Base-by-base conservation (phyloP, 2,329 filamentous ascomycete species). In the Lasiodiplodia sp. region DNA sequence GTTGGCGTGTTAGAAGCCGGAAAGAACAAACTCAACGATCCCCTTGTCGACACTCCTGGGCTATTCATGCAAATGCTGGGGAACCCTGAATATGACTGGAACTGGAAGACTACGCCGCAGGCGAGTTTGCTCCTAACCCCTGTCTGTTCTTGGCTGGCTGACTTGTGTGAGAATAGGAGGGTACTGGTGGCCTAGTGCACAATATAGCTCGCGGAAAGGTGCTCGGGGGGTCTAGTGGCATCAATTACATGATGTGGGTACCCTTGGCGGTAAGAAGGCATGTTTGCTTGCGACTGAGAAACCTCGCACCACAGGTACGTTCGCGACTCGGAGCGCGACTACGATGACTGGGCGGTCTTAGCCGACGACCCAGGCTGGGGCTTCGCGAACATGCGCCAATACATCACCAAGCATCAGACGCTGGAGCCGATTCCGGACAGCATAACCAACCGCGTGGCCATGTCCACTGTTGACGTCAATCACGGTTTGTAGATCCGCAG, bases 371-470 rank as follows among this genome's bases (percentile, higher is more conserved):
- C 40, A 18, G 44, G 71, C 78, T 88, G 85, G 79, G 80, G 79
- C 68, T 85, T 83, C 67, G 75, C 83, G 5, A 79, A 79, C 12
- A 78, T 86, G 31, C 76, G 83, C 21, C 82, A 82, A 1, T 87
- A 83, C 74, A 75, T 79, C 72, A 73, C 75, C 57, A 79, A 79
- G 73, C 79, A 80, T 65, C 78, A 80, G 68, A 79, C 75, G 7
- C 72, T 80, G 11, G 77, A 80, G 65, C 74, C 73, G 1, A 75
- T 78, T 52, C 72, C 73, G 12, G 74, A 76, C 16, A 67, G 68
- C 52, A 73, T 79, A 16, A 73, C 72, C 0, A 74, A 79, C 57
- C 71, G 73, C 8, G 71, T 72, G 3, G 73, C 58, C 25, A 34
- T 51, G 25, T 16, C 16, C 25, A 34, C 37, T 14, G 23, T 47